Base-by-base conservation (phyloP, 1,139 yeast genomes). In the Sugiyamaella neomexicana region DNA sequence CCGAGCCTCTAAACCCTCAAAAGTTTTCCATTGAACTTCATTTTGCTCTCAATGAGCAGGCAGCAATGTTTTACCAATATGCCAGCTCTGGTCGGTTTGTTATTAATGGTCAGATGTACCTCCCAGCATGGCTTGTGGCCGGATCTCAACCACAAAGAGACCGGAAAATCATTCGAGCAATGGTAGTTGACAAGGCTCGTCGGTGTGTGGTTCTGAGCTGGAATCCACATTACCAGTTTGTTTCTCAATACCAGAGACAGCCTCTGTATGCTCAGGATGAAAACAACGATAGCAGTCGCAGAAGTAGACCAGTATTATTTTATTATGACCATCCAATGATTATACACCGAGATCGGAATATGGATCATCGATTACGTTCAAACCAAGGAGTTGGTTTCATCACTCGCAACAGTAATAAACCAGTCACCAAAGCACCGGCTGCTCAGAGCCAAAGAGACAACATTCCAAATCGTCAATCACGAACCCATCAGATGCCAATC, bases 71-170 rank as follows among this genome's bases (percentile, higher is more conserved):
- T 67, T 76, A 75, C 68, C 68, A 70, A 7, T 85, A 75, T 67
- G 82, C 85, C 2, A 68, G 69, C n/a, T 75, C 78, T 1, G 85
- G 86, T 0, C 66, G 85, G 55, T 81, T 86, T 58, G 68, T 79
- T 38, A 77, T 86, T 23, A 85, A 87, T 66, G 95, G 95, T 0
- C 57, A 65, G 6, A 75, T 72, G 37, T 62, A 82, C 25, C 59
- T 60, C 5, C 79, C 84, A 8, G 58, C 64, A 31, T 27, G 29
- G 12, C n/a, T 16, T 23, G 25, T 20, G 25, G 25, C 23, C 2
- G n/a, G 17, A 13, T 9, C 50, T 25, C 44, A 43, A 13, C 25
- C 27, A 31, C 16, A 16, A 23, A 32, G 47, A 49, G 38, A 36
- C 10, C 38, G 46, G n/a, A 51, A 34, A 58, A 60, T 34, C 55